phyloP scores from a whole-genome alignment of 1,139 yeast genomes.

The Saccharomyces hybrid region DNA sequence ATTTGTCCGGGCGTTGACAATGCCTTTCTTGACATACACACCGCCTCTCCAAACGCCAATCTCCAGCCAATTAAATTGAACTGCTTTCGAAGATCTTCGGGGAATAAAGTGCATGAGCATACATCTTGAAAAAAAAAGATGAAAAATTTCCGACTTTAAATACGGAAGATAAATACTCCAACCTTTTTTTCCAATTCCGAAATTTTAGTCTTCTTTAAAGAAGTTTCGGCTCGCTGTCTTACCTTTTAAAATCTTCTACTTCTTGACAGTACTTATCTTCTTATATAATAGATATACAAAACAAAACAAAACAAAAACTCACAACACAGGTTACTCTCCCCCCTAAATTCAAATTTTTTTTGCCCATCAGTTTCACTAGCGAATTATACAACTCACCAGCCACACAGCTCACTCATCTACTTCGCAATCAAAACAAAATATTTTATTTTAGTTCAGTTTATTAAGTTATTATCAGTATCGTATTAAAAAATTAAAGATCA shows the following conservation, averaged over 20 bases:
- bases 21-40: neutral
- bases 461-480: conserved; percentile 5
- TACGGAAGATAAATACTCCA: neutral
- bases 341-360: neutral
- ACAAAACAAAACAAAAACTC: neutral
- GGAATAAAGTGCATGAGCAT: neutral
- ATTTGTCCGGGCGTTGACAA: neutral
- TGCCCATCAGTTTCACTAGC: neutral
- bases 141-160: neutral
- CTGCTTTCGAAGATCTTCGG: neutral
- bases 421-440: conserved; percentile 12
- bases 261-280: neutral
- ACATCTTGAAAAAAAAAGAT: neutral
- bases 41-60: neutral
- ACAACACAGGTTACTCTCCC: neutral
- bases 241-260: neutral
- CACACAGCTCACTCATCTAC: conserved; percentile 6
- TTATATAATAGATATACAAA: neutral
- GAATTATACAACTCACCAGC: neutral
- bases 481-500: conserved; percentile 1
- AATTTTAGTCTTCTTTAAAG: neutral
- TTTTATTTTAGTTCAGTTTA: conserved; percentile 5
- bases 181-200: neutral
- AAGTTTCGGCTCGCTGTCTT: neutral
- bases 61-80: neutral